phyloP scores from a whole-genome alignment of 768 basidiomycete genomes.

The Pleurotus tuber-regium region DNA sequence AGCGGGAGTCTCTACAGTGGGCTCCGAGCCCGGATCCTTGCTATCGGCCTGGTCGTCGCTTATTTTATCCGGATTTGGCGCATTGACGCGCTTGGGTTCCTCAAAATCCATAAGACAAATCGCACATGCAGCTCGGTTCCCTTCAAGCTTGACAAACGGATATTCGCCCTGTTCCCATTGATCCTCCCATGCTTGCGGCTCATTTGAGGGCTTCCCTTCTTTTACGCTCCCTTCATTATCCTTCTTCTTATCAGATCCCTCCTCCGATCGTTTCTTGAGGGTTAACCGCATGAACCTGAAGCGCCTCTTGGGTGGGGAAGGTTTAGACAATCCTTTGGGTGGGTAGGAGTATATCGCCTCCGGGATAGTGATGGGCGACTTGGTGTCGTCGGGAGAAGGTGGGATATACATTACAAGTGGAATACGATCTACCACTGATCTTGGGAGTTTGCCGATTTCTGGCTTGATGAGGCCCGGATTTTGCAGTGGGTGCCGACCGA shows the following conservation, averaged over 20 bases:
- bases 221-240: constrained; percentile 13
- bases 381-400: constrained; percentile 51
- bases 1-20: too few species aligned
- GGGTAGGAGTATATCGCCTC: constrained; percentile 59
- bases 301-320: constrained; percentile 36
- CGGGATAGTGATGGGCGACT: constrained; percentile 39
- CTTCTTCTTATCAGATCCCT: constrained; percentile 5
- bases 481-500: constrained; percentile 79
- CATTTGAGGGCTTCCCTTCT: constrained; percentile 17
- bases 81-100: constrained; percentile 48
- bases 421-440: constrained; percentile 70
- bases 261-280: constrained; percentile 18
- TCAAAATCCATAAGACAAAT: constrained; percentile 87
- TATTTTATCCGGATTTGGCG: constrained; percentile 8
- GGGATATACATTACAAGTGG: constrained; percentile 87
- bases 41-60: constrained; percentile 12
- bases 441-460: constrained; percentile 73
- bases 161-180: constrained; percentile 75
- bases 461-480: constrained; percentile 71
- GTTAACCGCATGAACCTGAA: constrained; percentile 50
- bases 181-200: constrained; percentile 65
- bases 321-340: constrained; percentile 40
- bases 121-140: constrained; percentile 80
- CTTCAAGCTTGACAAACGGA: constrained; percentile 80
- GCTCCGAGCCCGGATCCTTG: background rate